These are phyloP conservation scores for Acanthochlamys bracteata DNA, from an alignment of 106 monocot genomes.

Conservation along the genomic window DNA sequence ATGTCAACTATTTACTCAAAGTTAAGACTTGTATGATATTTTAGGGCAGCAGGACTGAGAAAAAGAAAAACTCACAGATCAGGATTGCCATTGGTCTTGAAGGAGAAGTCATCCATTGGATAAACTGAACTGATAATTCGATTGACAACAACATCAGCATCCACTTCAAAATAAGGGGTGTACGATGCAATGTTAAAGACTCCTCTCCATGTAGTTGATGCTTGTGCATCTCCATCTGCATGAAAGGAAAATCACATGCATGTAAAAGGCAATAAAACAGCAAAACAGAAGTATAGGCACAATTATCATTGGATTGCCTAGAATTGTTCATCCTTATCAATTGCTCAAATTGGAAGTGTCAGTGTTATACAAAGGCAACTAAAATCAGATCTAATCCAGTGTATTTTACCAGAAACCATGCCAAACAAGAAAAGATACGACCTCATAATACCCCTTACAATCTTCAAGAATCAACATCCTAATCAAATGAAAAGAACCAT, in stretches of 20 bases:
- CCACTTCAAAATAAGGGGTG: conserved; percentile 79
- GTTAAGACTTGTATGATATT: background rate
- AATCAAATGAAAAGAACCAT: too few relatives aligned
- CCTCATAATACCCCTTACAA: too few relatives aligned
- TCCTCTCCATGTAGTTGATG: conserved; percentile 58
- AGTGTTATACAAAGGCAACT: too few relatives aligned
- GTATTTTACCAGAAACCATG: too few relatives aligned
- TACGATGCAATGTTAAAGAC: conserved; percentile 86
- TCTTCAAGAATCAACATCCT: too few relatives aligned
- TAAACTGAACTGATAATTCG: conserved; percentile 70
- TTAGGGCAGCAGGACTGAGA: background rate
- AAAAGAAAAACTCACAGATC: conserved; percentile 67
- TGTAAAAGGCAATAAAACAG: background rate
- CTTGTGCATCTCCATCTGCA: conserved; percentile 50
- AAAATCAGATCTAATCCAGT: too few relatives aligned
- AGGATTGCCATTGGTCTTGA: conserved; percentile 78
- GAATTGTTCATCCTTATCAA: too few relatives aligned
- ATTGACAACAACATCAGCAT: conserved; percentile 83
- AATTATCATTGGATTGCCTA: too few relatives aligned
- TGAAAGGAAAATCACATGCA: background rate
- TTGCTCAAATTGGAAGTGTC: too few relatives aligned
- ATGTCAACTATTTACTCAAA: background rate
- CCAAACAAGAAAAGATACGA: too few relatives aligned
- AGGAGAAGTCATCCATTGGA: conserved; percentile 54
- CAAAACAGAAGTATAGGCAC: too few relatives aligned